A percentile compares a stretch with the other conserved stretches of the same genome.
These are phyloP conservation scores for Dothiorella sarmentorum DNA, from an alignment of 2,329 filamentous ascomycete genomes.

Conservation along the genomic window DNA sequence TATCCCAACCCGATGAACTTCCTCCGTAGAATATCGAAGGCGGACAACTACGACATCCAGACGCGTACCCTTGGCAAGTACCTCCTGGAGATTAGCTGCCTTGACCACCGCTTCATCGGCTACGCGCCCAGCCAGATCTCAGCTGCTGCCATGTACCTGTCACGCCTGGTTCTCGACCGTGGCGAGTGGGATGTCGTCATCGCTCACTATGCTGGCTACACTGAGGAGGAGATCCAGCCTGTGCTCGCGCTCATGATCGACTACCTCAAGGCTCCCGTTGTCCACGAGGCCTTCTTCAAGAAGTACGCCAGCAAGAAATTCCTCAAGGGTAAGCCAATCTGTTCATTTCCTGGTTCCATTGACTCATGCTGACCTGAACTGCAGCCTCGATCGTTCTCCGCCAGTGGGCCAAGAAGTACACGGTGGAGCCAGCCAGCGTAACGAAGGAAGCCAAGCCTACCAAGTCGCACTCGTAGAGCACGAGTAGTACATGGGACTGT, in stretches of 20 bases:
- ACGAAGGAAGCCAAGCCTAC: slow-evolving; percentile 19
- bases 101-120: slow-evolving; percentile 90
- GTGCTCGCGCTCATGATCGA: slow-evolving; percentile 94
- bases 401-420: slow-evolving; percentile 83
- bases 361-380: slow-evolving; percentile 23
- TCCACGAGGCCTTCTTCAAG: slow-evolving; percentile 98
- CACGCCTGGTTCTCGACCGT: slow-evolving; percentile 83
- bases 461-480: background rate
- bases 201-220: slow-evolving; percentile 88
- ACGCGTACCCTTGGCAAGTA: slow-evolving; percentile 97
- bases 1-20: slow-evolving; percentile 99
- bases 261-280: slow-evolving; percentile 85
- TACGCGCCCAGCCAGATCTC: slow-evolving; percentile 88
- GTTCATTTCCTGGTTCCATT: background rate
- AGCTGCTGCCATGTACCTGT: slow-evolving; percentile 91
- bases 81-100: slow-evolving; percentile 90
- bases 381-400: slow-evolving; percentile 86
- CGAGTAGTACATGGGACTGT: background rate
- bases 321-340: slow-evolving; percentile 72
- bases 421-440: slow-evolving; percentile 24
- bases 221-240: slow-evolving; percentile 86
- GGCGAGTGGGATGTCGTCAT: slow-evolving; percentile 90
- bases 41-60: slow-evolving; percentile 98
- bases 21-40: slow-evolving; percentile 95
- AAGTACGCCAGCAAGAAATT: slow-evolving; percentile 99